Base-by-base conservation (phyloP, 257 asterid species). In the Primulina eburnea region DNA sequence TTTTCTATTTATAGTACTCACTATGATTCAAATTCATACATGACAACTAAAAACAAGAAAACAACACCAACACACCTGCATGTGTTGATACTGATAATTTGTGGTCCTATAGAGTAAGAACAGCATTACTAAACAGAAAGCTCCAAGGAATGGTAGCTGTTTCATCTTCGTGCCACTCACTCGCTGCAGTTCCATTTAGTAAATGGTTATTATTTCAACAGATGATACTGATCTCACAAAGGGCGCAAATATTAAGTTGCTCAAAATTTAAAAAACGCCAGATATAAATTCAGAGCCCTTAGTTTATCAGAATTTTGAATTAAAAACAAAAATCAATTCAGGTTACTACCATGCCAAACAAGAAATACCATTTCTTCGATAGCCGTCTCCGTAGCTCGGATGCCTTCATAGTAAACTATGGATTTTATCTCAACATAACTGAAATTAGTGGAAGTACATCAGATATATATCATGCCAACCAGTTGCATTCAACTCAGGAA, bases 91-190 rank as follows among this genome's bases (percentile, higher is more conserved):
- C 83, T 93, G 99, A 82, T 86, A 87, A 68, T 81, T 87, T 58
- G 96, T 89, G 75, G 95, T 87, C 83, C 89, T 81, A 74, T 86
- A 93, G 61, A 93, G 79, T 43, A 90, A 64, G 65, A 87, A 86
- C 76, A 93, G 71, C 97, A 87, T 90, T 53, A 87, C 78, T 79
- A 81, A 80, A 84, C 94, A 89, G 74, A 86, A 65, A 79, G 86
- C 69, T 60, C 86, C 90, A 95, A 90, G 78, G 60, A 89, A 81
- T 5, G 96, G 97, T 76, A 87, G 82, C 79, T 83, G 96, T 50
- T 79, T 90, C 97, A 89, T 90, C 82, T 80, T 90, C 65, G 80
- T 68, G 73, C 90, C 89, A 65, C 90, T 81, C 68, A 82, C 30
- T 69, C 89, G 87, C 95, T 87, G 92, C 77, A 71, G 50, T 77